Percentiles rank a stretch among this genome's conserved stretches.
Evolutionary conservation across 2,329 filamentous ascomycete genomes (phyloP).

Genomic region (Fusarium camptoceras): DNA sequence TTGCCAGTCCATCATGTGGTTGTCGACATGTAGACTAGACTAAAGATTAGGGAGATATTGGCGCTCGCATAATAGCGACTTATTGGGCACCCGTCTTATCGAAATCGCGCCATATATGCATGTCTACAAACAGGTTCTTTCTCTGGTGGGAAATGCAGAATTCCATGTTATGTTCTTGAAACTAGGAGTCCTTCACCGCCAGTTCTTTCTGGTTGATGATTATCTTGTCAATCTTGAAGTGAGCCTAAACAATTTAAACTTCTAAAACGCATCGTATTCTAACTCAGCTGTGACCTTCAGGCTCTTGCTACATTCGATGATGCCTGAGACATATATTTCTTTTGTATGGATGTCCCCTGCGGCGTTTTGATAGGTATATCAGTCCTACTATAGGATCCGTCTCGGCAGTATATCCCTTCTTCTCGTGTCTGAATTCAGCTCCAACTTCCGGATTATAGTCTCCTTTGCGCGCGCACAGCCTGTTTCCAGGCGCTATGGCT

Average conservation of each 20-base stretch:
- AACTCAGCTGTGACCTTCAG: background rate
- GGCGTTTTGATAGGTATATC: conserved; percentile 1
- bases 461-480: background rate
- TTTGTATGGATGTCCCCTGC: conserved; percentile 6
- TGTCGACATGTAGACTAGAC: conserved; percentile 15
- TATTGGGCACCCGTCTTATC: conserved; percentile 15
- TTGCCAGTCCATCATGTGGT: conserved; percentile 9
- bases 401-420: conserved; percentile 11
- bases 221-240: conserved; percentile 19
- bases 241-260: conserved; percentile 28
- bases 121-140: conserved; percentile 28
- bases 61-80: conserved; percentile 15
- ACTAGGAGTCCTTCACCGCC: conserved; percentile 39
- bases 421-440: background rate
- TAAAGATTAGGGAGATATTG: conserved; percentile 1
- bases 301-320: background rate
- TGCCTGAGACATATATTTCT: background rate
- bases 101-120: conserved; percentile 41
- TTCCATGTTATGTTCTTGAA: conserved; percentile 29
- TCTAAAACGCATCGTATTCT: conserved; percentile 6
- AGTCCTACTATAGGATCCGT: conserved; percentile 3
- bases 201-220: conserved; percentile 35
- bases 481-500: conserved; percentile 5
- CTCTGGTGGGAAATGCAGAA: conserved; percentile 18
- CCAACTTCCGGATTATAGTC: conserved; percentile 4